Base-by-base conservation (phyloP, 129 eudicot genomes). In the Flaveria linearis region DNA sequence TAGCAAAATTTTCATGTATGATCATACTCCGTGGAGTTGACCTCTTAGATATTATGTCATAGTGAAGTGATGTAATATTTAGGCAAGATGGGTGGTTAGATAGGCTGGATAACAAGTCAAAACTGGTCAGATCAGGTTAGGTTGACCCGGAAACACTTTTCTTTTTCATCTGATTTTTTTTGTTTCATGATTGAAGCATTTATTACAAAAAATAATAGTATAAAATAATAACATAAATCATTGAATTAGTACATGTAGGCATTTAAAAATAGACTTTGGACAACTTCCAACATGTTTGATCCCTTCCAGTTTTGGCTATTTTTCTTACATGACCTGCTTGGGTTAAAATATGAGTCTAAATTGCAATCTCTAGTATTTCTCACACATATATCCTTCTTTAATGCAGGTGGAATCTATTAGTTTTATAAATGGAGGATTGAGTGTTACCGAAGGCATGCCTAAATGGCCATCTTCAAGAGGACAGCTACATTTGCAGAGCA, bases 381-480 rank as follows among this genome's bases (percentile, higher is more conserved):
- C 10, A 57, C 2, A 55, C 64, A 62, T 30, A 47, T 33, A 47
- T 80, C 12, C 69, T 18, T 68, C 49, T 71, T 77, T 14, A 20
- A 33, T 76, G 64, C 83, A 94, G 99, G 96, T 84, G 98, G 98
- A 82, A 88, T 82, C 75, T 81, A 76, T 83, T 69, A 79, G 79
- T 67, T 87, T 77, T n/a, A 67, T 43, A 0, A 77, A 74, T 58
- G 74, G 86, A 5, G 86, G 84, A 41, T 22, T 33, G 1, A 9
- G 64, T 57, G 14, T 20, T 57, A 20, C 15, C 6, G 64, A 57
- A 20, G 20, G 15, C 30, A 57, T 57, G 64, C 14, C 30, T 2
- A 57, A 57, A 22, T 22, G 64, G 64, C 16, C 33, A 22, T 22
- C 64, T 57, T 62, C 73, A 28, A 45, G 28, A 30, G 36, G 36